Conservation (phyloP, 1,284 basidiomycete genomes). For the Wallemia mellicola region DNA sequence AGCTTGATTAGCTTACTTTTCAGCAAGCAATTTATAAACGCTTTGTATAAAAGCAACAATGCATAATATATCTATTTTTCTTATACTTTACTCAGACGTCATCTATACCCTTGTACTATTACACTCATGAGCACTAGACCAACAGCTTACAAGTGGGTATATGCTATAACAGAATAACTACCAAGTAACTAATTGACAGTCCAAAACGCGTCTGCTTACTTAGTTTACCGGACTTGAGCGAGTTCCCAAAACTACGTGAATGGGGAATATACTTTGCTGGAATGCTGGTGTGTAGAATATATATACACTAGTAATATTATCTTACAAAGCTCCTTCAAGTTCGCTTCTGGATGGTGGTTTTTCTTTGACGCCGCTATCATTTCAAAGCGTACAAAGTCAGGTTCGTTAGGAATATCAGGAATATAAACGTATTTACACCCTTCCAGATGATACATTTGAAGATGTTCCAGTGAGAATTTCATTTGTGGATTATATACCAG, state of each 20-base stretch:
- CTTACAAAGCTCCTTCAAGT: slow-evolving; percentile 7
- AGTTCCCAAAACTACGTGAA: slow-evolving; percentile 11
- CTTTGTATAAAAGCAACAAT: no score
- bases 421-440: not conserved
- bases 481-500: slow-evolving; percentile 17
- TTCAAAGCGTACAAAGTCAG: slow-evolving; percentile 9
- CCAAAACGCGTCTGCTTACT: not conserved
- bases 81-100: not conserved
- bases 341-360: slow-evolving; percentile 19
- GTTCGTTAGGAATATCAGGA: not conserved
- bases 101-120: not conserved
- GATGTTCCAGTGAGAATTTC: slow-evolving; percentile 13
- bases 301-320: not conserved
- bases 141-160: not conserved
- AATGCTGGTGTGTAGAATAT: slow-evolving; percentile 11
- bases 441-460: slow-evolving; percentile 9
- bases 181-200: not conserved
- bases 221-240: not conserved
- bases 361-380: slow-evolving; percentile 19
- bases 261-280: slow-evolving; percentile 17
- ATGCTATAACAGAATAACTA: no score
- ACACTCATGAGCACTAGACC: no score
- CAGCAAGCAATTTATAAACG: no score
- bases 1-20: no score
- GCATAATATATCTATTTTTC: not conserved